phyloP scores from a whole-genome alignment of 1,139 yeast genomes.

The Magnusiomyces suaveolens region DNA sequence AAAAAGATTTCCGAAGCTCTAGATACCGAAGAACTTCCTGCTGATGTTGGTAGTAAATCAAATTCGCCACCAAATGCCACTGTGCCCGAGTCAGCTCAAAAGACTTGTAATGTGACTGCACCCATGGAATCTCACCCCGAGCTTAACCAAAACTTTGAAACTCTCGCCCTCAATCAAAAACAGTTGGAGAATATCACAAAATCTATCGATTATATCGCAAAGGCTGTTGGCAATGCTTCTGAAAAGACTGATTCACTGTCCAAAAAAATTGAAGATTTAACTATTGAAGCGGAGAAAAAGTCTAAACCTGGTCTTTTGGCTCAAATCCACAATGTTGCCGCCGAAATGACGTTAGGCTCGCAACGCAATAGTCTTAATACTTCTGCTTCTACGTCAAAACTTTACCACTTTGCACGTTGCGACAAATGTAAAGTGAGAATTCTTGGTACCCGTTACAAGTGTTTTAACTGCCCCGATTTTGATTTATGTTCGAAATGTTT shows the following conservation, averaged over 20 bases:
- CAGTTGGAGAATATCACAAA: background rate
- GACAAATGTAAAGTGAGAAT: conserved; percentile 20
- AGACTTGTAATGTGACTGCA: too few relatives aligned
- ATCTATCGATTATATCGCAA: background rate
- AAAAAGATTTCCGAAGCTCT: background rate
- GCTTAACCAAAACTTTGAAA: too few relatives aligned
- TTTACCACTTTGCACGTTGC: conserved; percentile 7
- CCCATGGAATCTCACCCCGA: background rate
- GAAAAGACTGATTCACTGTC: too few relatives aligned
- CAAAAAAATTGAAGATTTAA: too few relatives aligned
- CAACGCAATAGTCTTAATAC: background rate
- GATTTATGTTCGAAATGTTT: conserved; percentile 40
- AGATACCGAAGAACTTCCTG: background rate
- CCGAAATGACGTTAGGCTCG: too few relatives aligned
- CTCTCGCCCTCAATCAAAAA: too few relatives aligned
- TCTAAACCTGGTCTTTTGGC: too few relatives aligned
- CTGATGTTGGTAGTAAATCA: background rate
- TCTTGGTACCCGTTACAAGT: conserved; percentile 37
- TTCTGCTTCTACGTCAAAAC: background rate
- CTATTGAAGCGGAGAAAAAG: too few relatives aligned
- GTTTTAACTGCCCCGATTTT: conserved; percentile 39
- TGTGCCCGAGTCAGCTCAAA: background rate
- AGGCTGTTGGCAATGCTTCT: too few relatives aligned
- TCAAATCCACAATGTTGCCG: too few relatives aligned
- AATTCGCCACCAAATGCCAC: background rate